Conservation (phyloP, 2,329 filamentous ascomycete genomes). For the Alternaria burnsii region DNA sequence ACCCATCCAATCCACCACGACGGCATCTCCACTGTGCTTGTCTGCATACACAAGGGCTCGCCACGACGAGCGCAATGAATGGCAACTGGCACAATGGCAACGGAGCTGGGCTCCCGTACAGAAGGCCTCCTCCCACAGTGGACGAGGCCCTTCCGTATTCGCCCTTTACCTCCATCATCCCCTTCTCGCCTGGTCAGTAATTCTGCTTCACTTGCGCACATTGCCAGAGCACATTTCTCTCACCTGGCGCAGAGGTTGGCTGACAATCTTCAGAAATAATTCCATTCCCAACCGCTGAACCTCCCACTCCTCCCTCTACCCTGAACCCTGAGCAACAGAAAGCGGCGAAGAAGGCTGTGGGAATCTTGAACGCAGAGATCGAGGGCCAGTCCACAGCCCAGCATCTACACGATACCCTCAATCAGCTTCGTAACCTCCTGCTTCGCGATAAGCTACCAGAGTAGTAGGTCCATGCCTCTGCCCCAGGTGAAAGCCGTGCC, state of each 20-base stretch:
- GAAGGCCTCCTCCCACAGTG: conserved; percentile 61
- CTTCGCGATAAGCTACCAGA: conserved; percentile 74
- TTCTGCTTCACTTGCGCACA: conserved; percentile 26
- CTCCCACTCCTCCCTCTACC: conserved; percentile 50
- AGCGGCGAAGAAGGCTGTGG: conserved; percentile 63
- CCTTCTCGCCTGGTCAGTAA: conserved; percentile 75
- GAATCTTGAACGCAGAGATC: conserved; percentile 76
- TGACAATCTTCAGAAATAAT: conserved; percentile 54
- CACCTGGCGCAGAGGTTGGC: conserved; percentile 23
- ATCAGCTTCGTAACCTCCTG: conserved; percentile 78
- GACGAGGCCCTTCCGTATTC: conserved; percentile 83
- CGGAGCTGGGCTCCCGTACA: conserved; percentile 45
- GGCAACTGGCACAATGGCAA: conserved; percentile 45
- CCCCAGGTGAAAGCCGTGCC: conserved; percentile 1
- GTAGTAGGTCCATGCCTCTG: conserved; percentile 62
- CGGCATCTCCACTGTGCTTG: conserved; percentile 8
- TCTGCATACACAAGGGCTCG: conserved; percentile 8
- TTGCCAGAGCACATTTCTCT: conserved; percentile 18
- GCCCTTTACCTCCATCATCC: conserved; percentile 80
- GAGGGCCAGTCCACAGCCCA: conserved; percentile 66
- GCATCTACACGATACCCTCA: conserved; percentile 74
- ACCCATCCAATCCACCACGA: background rate
- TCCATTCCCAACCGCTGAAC: conserved; percentile 55
- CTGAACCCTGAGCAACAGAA: conserved; percentile 57
- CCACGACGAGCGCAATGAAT: conserved; percentile 34